Evolutionary conservation across 2,329 filamentous ascomycete species (phyloP).

Genomic region (Trichoderma asperellum): DNA sequence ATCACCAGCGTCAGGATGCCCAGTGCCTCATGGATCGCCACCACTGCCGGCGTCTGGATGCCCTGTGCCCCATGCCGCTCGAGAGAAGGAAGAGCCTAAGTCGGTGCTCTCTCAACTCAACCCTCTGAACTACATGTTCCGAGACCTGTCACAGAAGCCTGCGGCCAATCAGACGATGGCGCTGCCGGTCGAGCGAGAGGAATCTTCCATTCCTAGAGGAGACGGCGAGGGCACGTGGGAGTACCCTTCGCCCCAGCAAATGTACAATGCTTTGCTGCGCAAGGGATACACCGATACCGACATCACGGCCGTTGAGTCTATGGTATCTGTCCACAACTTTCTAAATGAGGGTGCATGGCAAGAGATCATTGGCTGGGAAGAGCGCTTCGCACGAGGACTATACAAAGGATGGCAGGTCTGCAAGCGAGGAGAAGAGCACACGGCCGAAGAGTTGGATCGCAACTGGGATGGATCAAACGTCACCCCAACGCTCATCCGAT

Average conservation of each 20-base stretch:
- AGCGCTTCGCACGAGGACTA: conserved; percentile 77
- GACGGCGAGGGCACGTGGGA: conserved; percentile 82
- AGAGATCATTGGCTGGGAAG: conserved; percentile 94
- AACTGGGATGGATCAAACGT: conserved; percentile 58
- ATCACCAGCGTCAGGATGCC: conserved; percentile 46
- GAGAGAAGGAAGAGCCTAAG: conserved; percentile 43
- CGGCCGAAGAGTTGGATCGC: conserved; percentile 49
- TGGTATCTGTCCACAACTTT: conserved; percentile 98
- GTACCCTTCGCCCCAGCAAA: conserved; percentile 97
- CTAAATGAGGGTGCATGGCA: conserved; percentile 96
- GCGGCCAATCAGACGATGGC: conserved; percentile 72
- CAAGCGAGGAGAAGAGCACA: conserved; percentile 71
- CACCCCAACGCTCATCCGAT: conserved; percentile 77
- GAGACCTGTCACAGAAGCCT: conserved; percentile 77
- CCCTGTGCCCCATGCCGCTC: conserved; percentile 51
- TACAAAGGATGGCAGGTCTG: conserved; percentile 73
- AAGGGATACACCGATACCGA: conserved; percentile 97
- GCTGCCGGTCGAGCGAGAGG: conserved; percentile 80
- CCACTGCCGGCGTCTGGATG: conserved; percentile 46
- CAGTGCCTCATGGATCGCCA: conserved; percentile 50
- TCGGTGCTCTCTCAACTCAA: conserved; percentile 62
- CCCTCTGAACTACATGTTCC: conserved; percentile 94
- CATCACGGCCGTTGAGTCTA: conserved; percentile 87
- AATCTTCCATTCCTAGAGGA: conserved; percentile 88
- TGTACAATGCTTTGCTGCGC: conserved; percentile 97